Conservation (phyloP, 2,329 filamentous ascomycete genomes). For the Beauveria caledonica region DNA sequence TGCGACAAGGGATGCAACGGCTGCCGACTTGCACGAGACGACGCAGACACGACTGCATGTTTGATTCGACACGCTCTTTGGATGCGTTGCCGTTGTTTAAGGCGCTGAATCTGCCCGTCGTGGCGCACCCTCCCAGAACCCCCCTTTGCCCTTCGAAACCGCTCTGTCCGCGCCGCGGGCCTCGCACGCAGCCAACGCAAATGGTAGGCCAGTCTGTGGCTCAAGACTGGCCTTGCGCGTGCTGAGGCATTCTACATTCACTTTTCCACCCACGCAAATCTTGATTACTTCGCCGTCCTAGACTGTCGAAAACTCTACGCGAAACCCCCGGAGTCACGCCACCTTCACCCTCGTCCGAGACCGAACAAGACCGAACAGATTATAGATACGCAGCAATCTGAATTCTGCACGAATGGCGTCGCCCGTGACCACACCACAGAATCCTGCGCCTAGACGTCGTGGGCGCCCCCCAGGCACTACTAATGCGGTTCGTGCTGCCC, state of each 20-base stretch:
- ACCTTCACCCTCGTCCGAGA: background rate
- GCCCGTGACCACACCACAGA: constrained; percentile 30
- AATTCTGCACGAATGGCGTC: constrained; percentile 15
- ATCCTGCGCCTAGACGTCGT: constrained; percentile 35
- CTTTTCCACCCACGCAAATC: background rate
- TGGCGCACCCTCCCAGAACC: background rate
- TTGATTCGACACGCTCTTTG: background rate
- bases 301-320: background rate
- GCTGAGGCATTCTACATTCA: background rate
- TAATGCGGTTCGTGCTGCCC: constrained; percentile 32
- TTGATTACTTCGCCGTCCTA: no score
- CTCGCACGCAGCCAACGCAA: background rate
- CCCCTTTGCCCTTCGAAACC: constrained; percentile 2
- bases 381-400: background rate
- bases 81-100: constrained; percentile 2
- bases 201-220: background rate
- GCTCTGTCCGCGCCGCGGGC: background rate
- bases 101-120: background rate
- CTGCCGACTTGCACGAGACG: background rate
- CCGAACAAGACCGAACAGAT: background rate
- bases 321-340: background rate
- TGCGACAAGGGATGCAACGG: background rate
- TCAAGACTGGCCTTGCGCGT: background rate
- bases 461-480: constrained; percentile 38
- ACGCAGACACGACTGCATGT: background rate